phyloP scores from a whole-genome alignment of 768 basidiomycete genomes.

The Cantharellus anzutake region DNA sequence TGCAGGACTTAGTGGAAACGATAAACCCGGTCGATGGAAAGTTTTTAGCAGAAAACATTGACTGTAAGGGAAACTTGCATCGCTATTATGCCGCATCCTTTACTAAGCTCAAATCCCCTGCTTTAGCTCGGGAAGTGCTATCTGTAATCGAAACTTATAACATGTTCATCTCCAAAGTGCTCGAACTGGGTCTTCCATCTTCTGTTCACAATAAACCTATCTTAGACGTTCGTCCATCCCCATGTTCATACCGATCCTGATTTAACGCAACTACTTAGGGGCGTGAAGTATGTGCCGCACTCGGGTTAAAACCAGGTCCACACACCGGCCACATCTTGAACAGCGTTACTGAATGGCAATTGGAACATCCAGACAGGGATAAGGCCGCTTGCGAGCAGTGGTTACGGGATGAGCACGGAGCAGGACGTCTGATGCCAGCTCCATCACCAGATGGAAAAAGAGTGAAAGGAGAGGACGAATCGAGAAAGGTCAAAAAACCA shows the following conservation, averaged over 20 bases:
- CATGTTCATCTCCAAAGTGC: slow-evolving; percentile 35
- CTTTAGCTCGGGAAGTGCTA: slow-evolving; percentile 26
- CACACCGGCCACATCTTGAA: slow-evolving; percentile 47
- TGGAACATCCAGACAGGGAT: slow-evolving; percentile 48
- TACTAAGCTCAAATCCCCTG: slow-evolving; percentile 8
- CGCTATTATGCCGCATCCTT: too few relatives aligned
- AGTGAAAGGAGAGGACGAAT: not conserved
- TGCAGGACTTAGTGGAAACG: slow-evolving; percentile 41
- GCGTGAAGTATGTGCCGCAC: slow-evolving; percentile 33
- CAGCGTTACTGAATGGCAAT: slow-evolving; percentile 70
- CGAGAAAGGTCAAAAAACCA: not conserved
- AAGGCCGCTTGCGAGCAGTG: slow-evolving; percentile 51
- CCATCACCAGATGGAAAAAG: not conserved
- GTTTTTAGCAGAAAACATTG: too few relatives aligned
- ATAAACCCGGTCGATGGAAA: too few relatives aligned
- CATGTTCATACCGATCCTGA: not conserved
- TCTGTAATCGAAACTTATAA: slow-evolving; percentile 46
- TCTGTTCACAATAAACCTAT: slow-evolving; percentile 52
- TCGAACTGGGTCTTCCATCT: slow-evolving; percentile 38
- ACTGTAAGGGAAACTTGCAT: too few relatives aligned
- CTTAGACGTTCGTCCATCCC: slow-evolving; percentile 44
- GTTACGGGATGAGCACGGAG: slow-evolving; percentile 31
- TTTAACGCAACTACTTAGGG: slow-evolving; percentile 32
- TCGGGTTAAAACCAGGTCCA: slow-evolving; percentile 42
- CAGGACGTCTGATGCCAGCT: not conserved